These are phyloP conservation scores for Petasospora fabianii DNA, from an alignment of 1,139 yeast genomes.

Conservation along the genomic window DNA sequence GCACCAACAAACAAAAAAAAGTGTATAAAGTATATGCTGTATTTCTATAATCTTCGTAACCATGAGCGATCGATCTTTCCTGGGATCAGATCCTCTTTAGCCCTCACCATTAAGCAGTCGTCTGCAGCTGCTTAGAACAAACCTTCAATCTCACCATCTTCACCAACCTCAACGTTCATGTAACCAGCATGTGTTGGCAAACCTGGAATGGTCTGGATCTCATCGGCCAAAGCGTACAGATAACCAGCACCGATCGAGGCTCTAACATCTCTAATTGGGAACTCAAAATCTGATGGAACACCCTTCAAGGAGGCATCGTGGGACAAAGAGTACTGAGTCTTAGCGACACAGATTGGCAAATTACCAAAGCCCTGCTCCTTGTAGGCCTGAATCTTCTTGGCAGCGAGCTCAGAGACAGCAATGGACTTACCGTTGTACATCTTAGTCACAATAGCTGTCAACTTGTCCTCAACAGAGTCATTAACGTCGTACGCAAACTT, in stretches of 20 bases:
- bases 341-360: slow-evolving; percentile 82
- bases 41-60: too few species aligned
- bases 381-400: slow-evolving; percentile 76
- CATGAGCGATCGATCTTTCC: too few species aligned
- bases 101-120: too few species aligned
- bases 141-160: slow-evolving; percentile 81
- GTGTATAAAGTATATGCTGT: too few species aligned
- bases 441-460: slow-evolving; percentile 60
- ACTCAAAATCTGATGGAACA: slow-evolving; percentile 73
- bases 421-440: slow-evolving; percentile 75
- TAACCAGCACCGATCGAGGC: slow-evolving; percentile 84
- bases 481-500: slow-evolving; percentile 59
- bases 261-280: slow-evolving; percentile 78
- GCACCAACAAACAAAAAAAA: too few species aligned
- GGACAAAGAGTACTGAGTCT: slow-evolving; percentile 78
- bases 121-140: slow-evolving; percentile 72
- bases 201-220: slow-evolving; percentile 82
- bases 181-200: slow-evolving; percentile 79
- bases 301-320: slow-evolving; percentile 81
- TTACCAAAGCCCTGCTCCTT: slow-evolving; percentile 88
- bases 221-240: slow-evolving; percentile 77
- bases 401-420: slow-evolving; percentile 66
- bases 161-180: slow-evolving; percentile 80
- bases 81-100: too few species aligned
- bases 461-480: slow-evolving; percentile 58